Evolutionary conservation across 1,284 basidiomycete genomes (phyloP).

Genomic region (Puccinia coronata): DNA sequence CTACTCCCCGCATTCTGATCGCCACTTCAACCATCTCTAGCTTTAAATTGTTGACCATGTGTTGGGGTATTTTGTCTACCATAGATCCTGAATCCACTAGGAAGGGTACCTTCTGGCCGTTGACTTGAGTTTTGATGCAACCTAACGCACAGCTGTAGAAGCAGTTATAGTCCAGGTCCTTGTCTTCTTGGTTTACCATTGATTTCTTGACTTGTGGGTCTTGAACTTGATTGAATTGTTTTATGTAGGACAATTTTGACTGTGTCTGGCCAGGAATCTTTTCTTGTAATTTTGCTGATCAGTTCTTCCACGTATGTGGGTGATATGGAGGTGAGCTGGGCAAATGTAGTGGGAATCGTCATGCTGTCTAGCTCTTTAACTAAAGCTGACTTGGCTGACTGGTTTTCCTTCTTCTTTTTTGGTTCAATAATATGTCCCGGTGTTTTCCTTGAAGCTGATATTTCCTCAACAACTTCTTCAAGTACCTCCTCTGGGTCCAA

Average conservation of each 20-base stretch:
- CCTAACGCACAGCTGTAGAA: slow-evolving; percentile 11
- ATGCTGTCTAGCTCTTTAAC: too few species aligned
- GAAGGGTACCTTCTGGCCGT: background rate
- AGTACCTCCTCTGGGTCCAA: background rate
- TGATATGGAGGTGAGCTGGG: background rate
- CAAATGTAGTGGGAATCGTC: too few species aligned
- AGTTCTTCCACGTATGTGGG: too few species aligned
- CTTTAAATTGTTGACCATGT: background rate
- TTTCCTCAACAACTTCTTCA: background rate
- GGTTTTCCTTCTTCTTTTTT: background rate
- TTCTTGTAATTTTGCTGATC: too few species aligned
- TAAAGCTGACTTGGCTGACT: background rate
- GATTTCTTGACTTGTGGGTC: too few species aligned
- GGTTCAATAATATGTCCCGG: background rate
- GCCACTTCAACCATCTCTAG: background rate
- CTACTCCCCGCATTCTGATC: background rate
- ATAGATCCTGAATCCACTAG: background rate
- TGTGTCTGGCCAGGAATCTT: too few species aligned
- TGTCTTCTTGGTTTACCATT: background rate
- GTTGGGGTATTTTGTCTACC: background rate
- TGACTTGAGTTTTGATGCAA: background rate
- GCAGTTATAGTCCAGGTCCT: background rate
- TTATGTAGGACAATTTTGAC: too few species aligned
- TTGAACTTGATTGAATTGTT: too few species aligned
- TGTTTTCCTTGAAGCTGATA: background rate